phyloP scores from a whole-genome alignment of 1,139 yeast genomes.

The Sugiyamaella xylanicola region DNA sequence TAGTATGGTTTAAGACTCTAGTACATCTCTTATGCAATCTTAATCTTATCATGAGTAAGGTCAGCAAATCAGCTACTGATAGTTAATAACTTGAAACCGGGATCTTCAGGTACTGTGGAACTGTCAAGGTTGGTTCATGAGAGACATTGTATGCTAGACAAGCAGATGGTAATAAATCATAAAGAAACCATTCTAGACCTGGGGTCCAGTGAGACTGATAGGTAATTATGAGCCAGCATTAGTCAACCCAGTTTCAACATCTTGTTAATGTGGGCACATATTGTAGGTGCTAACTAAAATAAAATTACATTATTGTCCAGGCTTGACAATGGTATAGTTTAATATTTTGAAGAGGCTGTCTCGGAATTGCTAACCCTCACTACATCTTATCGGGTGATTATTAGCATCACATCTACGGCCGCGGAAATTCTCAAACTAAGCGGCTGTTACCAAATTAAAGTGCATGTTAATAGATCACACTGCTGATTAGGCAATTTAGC shows the following conservation, averaged over 20 bases:
- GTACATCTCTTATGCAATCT: constrained; percentile 14
- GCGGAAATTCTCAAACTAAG: no score
- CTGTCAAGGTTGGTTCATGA: neutral
- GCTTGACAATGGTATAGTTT: neutral
- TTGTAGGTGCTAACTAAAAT: neutral
- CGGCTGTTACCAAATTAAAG: no score
- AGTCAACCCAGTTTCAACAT: neutral
- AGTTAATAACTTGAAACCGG: constrained; percentile 2
- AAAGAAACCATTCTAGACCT: neutral
- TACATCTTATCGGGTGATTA: no score
- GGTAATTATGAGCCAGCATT: neutral
- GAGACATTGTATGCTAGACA: neutral
- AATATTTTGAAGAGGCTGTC: neutral
- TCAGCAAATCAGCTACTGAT: constrained; percentile 3
- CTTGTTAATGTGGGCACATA: neutral
- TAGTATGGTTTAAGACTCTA: constrained; percentile 11
- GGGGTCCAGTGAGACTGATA: neutral
- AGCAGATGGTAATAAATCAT: neutral
- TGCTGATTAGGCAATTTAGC: neutral
- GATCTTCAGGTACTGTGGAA: neutral
- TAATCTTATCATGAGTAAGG: constrained; percentile 9
- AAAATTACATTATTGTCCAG: neutral
- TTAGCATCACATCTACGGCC: neutral
- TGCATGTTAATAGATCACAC: no score
- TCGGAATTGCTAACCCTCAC: neutral